These are phyloP conservation scores for Mucor circinelloides DNA, from an alignment of 371 early-diverging fungal genomes.

Conservation along the genomic window DNA sequence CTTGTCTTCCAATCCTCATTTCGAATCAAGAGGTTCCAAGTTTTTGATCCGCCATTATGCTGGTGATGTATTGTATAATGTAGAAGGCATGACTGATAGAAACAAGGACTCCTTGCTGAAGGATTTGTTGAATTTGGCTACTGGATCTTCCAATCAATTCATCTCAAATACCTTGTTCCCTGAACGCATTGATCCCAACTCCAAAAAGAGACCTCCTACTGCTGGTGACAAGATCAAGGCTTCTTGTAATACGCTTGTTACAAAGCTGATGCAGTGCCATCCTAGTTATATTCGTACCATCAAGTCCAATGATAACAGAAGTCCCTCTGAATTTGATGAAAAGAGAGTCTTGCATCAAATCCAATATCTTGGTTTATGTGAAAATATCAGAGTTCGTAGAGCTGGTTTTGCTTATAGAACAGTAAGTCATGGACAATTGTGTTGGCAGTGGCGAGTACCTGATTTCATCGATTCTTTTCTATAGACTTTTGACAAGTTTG, in stretches of 20 bases:
- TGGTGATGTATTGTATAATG: slow-evolving; percentile 91
- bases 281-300: slow-evolving; percentile 99
- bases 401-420: slow-evolving; percentile 93
- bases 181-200: slow-evolving; percentile 83
- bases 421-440: slow-evolving; percentile 16
- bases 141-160: slow-evolving; percentile 69
- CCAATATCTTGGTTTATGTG: slow-evolving; percentile 93
- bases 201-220: slow-evolving; percentile 88
- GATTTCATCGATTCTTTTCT: not conserved
- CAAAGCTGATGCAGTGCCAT: slow-evolving; percentile 91
- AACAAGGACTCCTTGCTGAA: slow-evolving; percentile 97
- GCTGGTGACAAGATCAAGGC: slow-evolving; percentile 85
- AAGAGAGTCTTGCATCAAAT: slow-evolving; percentile 95
- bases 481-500: slow-evolving; percentile 49
- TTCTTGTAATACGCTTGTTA: slow-evolving; percentile 78
- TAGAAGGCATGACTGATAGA: slow-evolving; percentile 97
- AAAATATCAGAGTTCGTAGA: slow-evolving; percentile 97
- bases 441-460: slow-evolving; percentile 26
- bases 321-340: slow-evolving; percentile 87
- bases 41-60: slow-evolving; percentile 97
- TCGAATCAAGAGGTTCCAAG: slow-evolving; percentile 74
- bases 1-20: slow-evolving; percentile 76
- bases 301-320: slow-evolving; percentile 96
- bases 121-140: slow-evolving; percentile 84
- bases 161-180: slow-evolving; percentile 79